Percentiles rank a stretch among this genome's conserved stretches.
Evolutionary conservation across 2,329 filamentous ascomycete species (phyloP).

Genomic region (Cercospora sojina): DNA sequence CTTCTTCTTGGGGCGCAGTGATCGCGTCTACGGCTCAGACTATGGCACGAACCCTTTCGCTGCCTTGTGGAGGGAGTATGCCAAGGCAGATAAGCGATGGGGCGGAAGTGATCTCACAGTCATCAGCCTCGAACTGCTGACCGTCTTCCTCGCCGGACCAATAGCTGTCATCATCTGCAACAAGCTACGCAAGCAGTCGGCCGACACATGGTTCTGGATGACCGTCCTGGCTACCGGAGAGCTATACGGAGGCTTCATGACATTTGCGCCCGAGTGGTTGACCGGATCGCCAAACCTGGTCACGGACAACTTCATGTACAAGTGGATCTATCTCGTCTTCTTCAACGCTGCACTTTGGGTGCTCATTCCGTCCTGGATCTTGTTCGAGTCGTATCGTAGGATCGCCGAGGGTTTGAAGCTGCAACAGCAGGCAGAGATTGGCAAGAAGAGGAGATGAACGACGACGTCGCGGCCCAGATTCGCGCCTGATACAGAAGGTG

Average conservation of each 20-base stretch:
- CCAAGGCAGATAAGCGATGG: constrained; percentile 63
- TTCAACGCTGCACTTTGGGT: constrained; percentile 64
- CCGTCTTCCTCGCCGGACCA: constrained; percentile 59
- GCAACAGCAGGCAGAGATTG: constrained; percentile 13
- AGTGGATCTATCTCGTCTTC: constrained; percentile 63
- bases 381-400: constrained; percentile 53
- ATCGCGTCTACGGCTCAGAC: constrained; percentile 57
- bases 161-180: constrained; percentile 59
- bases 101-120: constrained; percentile 58
- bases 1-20: background rate
- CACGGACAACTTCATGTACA: constrained; percentile 60
- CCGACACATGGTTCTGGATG: constrained; percentile 57
- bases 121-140: constrained; percentile 60
- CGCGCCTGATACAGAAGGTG: background rate
- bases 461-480: background rate
- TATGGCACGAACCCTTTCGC: constrained; percentile 56
- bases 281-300: constrained; percentile 58
- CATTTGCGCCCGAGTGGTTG: constrained; percentile 65
- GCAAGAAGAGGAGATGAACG: constrained; percentile 23
- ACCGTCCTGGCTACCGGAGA: constrained; percentile 61
- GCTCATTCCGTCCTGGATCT: constrained; percentile 57
- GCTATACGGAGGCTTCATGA: constrained; percentile 65
- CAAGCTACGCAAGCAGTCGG: constrained; percentile 37
- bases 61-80: constrained; percentile 65
- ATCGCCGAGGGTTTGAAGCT: constrained; percentile 27